phyloP scores from a whole-genome alignment of 2,329 filamentous ascomycete species.

The Cryphonectria naterciae region DNA sequence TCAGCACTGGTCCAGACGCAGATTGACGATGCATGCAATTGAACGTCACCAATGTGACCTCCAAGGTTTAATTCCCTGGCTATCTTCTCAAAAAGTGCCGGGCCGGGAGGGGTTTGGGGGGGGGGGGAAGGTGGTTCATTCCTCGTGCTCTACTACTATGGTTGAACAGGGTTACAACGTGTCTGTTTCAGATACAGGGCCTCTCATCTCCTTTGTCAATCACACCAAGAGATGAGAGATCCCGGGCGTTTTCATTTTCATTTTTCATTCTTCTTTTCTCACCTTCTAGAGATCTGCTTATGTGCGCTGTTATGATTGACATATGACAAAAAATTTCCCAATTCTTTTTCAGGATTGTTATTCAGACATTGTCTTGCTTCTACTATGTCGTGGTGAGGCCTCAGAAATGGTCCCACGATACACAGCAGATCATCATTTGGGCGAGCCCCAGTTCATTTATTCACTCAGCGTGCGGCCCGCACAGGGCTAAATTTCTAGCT shows the following conservation, averaged over 20 bases:
- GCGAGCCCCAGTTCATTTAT: neutral
- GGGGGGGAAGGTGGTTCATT: neutral
- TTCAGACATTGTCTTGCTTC: neutral
- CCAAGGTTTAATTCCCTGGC: neutral
- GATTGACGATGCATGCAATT: neutral
- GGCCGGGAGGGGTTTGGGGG: neutral
- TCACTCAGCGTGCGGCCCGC: neutral
- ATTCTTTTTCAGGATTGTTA: neutral
- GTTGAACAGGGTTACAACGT: neutral
- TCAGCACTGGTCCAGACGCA: neutral
- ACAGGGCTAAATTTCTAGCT: neutral
- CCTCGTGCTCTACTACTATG: neutral
- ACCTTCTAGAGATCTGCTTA: neutral
- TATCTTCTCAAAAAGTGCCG: neutral
- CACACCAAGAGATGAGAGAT: neutral
- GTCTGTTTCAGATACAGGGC: slow-evolving; percentile 13
- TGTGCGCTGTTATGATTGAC: neutral
- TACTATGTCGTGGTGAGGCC: neutral
- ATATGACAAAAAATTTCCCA: neutral
- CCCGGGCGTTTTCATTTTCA: neutral
- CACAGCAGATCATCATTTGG: slow-evolving; percentile 9
- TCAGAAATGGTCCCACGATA: neutral
- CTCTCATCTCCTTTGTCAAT: slow-evolving; percentile 1
- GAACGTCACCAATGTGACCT: neutral
- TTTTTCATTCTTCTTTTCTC: neutral